Conservation (phyloP, 2,329 filamentous ascomycete genomes). For the Calonectria leucothoes region DNA sequence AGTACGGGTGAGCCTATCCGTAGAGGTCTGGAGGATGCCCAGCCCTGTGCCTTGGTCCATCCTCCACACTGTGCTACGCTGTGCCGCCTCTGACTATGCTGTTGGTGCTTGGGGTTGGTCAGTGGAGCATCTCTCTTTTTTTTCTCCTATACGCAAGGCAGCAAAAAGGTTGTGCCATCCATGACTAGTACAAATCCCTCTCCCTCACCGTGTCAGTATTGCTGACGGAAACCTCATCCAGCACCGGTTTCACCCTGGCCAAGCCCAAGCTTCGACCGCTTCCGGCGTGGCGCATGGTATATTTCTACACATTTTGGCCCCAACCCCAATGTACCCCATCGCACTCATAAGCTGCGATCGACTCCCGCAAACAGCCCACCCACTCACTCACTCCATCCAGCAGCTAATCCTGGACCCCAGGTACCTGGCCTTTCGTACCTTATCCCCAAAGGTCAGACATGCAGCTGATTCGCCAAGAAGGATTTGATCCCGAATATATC, state of each 20-base stretch:
- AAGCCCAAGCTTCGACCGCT: conserved; percentile 3
- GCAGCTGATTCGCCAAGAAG: neutral
- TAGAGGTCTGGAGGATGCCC: neutral
- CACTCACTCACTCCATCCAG: neutral
- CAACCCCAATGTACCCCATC: conserved; percentile 4
- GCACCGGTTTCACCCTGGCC: neutral
- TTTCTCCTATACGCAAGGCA: neutral
- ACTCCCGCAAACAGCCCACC: conserved; percentile 15
- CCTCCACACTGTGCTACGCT: conserved; percentile 10
- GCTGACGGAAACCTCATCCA: neutral
- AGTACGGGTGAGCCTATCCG: neutral
- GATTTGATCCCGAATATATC: neutral
- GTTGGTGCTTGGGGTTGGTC: conserved; percentile 3
- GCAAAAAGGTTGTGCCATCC: conserved; percentile 7
- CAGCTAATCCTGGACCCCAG: conserved; percentile 1
- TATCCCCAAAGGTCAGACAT: neutral
- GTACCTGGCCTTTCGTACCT: neutral
- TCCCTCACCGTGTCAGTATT: neutral
- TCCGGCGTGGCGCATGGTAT: conserved; percentile 11
- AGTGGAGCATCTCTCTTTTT: conserved; percentile 6
- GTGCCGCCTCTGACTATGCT: neutral
- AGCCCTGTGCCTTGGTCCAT: neutral
- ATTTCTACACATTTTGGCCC: neutral
- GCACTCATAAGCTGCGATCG: neutral
- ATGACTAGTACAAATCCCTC: neutral